Conservation (phyloP, 2,329 filamentous ascomycete species). For the Phyllachora maydis region DNA sequence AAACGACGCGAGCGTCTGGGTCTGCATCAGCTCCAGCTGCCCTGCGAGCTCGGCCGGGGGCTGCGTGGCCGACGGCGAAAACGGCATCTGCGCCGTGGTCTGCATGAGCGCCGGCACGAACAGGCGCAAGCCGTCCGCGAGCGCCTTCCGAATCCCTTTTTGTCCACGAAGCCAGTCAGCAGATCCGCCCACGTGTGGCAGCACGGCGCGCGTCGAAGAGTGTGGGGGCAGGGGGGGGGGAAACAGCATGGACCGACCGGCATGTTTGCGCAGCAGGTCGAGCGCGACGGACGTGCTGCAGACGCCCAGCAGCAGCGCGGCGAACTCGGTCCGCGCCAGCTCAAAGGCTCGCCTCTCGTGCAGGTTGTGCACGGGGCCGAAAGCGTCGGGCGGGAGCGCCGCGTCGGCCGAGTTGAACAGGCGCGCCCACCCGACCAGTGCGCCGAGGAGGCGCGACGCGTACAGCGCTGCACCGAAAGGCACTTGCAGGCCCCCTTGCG, state of each 20-base stretch:
- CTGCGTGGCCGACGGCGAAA: too few relatives aligned
- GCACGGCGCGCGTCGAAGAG: too few relatives aligned
- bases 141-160: constrained; percentile 22
- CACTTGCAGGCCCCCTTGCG: too few relatives aligned
- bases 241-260: neutral
- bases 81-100: too few relatives aligned
- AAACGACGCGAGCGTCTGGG: constrained; percentile 30
- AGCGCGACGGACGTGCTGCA: constrained; percentile 38
- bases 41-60: constrained; percentile 29
- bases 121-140: constrained; percentile 26
- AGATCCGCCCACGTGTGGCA: too few relatives aligned
- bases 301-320: constrained; percentile 38
- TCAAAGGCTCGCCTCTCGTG: constrained; percentile 35
- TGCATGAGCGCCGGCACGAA: constrained; percentile 36
- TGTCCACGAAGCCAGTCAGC: constrained; percentile 4
- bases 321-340: constrained; percentile 38
- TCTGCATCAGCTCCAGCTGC: constrained; percentile 35
- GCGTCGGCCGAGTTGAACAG: constrained; percentile 30
- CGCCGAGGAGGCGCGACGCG: too few relatives aligned
- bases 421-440: constrained; percentile 36
- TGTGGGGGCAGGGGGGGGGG: neutral
- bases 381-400: too few relatives aligned
- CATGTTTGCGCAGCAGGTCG: constrained; percentile 24
- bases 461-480: too few relatives aligned
- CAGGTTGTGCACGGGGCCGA: constrained; percentile 23